Evolutionary conservation across 2,329 filamentous ascomycete species (phyloP).

Genomic region (Alternaria postmessia): DNA sequence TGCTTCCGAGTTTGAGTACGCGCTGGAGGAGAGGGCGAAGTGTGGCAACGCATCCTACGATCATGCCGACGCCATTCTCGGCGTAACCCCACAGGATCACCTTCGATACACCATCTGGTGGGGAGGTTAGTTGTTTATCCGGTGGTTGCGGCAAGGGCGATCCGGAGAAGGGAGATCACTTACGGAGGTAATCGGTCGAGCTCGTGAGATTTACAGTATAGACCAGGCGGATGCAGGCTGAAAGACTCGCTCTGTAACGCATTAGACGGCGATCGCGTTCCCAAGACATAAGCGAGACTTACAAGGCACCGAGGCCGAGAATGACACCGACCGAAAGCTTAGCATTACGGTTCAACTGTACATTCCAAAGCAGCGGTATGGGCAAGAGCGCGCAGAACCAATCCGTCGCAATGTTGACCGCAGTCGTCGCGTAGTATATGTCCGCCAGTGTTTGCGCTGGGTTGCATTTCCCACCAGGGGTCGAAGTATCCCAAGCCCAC

Average conservation of each 20-base stretch:
- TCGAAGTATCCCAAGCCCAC: slow-evolving; percentile 17
- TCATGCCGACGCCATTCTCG: slow-evolving; percentile 14
- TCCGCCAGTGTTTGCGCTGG: slow-evolving; percentile 13
- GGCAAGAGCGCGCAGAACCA: slow-evolving; percentile 17
- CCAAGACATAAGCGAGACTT: slow-evolving; percentile 13
- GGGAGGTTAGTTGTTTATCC: background rate
- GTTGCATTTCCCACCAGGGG: slow-evolving; percentile 14
- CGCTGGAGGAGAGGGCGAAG: slow-evolving; percentile 15
- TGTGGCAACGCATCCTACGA: slow-evolving; percentile 17
- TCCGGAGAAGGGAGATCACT: background rate
- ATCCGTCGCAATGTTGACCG: slow-evolving; percentile 16
- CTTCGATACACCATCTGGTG: slow-evolving; percentile 11
- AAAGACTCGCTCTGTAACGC: slow-evolving; percentile 10
- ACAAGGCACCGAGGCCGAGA: slow-evolving; percentile 19
- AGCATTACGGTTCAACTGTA: slow-evolving; percentile 16
- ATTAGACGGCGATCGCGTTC: slow-evolving; percentile 8
- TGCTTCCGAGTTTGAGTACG: slow-evolving; percentile 16
- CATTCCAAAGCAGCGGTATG: slow-evolving; percentile 17
- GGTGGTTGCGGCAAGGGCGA: background rate
- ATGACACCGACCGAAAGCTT: slow-evolving; percentile 19
- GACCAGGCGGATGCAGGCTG: slow-evolving; percentile 16
- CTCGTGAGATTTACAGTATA: slow-evolving; percentile 15
- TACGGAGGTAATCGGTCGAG: slow-evolving; percentile 12
- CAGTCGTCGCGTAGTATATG: slow-evolving; percentile 16
- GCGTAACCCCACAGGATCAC: slow-evolving; percentile 17